Percentiles rank a stretch among this genome's conserved stretches.
These are phyloP conservation scores for Colletotrichum sp. DNA, from an alignment of 2,329 filamentous ascomycete species.

Conservation along the genomic window DNA sequence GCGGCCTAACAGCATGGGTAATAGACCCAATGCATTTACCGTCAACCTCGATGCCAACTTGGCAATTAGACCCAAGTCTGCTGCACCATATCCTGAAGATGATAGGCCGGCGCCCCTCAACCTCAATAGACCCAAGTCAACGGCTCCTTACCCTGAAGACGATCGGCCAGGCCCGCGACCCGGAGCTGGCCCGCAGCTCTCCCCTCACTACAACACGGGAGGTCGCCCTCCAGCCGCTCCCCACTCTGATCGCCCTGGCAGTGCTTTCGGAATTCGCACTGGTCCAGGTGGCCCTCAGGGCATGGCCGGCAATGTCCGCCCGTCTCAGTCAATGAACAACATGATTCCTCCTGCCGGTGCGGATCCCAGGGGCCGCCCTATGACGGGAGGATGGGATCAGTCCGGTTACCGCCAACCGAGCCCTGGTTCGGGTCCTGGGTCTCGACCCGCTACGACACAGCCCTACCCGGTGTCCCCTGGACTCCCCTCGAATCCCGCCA, in stretches of 20 bases:
- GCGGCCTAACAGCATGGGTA: conserved; percentile 39
- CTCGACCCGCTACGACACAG: conserved; percentile 31
- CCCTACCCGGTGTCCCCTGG: conserved; percentile 30
- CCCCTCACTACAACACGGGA: conserved; percentile 50
- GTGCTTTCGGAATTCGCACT: conserved; percentile 60
- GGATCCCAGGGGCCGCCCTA: conserved; percentile 47
- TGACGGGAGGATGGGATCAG: conserved; percentile 50
- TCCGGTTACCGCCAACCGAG: conserved; percentile 47
- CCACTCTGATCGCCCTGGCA: conserved; percentile 52
- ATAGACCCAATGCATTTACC: conserved; percentile 54
- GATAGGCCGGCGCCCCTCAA: conserved; percentile 61
- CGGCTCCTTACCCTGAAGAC: conserved; percentile 60
- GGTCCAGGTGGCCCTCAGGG: conserved; percentile 9
- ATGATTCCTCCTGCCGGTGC: conserved; percentile 47
- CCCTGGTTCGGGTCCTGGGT: conserved; percentile 41
- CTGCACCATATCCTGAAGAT: conserved; percentile 75
- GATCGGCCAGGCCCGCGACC: conserved; percentile 35
- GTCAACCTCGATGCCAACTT: conserved; percentile 50
- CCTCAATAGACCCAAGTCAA: conserved; percentile 48
- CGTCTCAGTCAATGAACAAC: conserved; percentile 51
- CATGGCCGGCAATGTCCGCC: conserved; percentile 33
- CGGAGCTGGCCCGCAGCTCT: conserved; percentile 33
- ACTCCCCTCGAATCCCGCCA: conserved; percentile 35
- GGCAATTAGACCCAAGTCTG: conserved; percentile 54
- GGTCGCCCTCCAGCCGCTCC: conserved; percentile 55